Evolutionary conservation across 169 alveolate genomes (phyloP).

Genomic region (Plasmodium blacklocki): DNA sequence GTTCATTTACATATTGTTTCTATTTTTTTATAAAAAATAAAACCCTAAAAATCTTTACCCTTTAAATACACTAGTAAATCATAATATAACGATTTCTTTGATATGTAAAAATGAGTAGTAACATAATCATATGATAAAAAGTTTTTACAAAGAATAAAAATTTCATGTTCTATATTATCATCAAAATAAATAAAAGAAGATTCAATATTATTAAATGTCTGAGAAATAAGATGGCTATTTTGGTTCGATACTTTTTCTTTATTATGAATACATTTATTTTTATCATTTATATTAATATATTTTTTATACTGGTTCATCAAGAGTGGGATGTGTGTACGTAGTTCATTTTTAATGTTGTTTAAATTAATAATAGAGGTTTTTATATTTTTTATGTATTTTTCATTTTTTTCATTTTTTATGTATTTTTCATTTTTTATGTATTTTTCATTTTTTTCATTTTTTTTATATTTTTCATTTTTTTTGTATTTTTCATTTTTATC

Average conservation of each 20-base stretch:
- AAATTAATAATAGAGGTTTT: neutral
- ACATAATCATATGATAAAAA: constrained; percentile 43
- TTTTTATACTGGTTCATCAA: neutral
- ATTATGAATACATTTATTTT: neutral
- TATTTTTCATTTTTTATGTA: neutral
- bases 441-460: neutral
- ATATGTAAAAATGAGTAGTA: neutral
- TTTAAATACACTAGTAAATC: constrained; percentile 6
- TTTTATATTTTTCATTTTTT: neutral
- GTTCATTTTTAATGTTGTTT: neutral
- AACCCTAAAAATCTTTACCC: no score
- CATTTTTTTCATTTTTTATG: neutral
- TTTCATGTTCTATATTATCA: neutral
- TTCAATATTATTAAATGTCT: no score
- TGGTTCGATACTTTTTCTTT: neutral
- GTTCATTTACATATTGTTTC: no score
- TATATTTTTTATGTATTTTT: neutral
- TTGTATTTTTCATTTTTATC: neutral
- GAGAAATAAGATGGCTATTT: no score
- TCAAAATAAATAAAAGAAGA: constrained; percentile 14
- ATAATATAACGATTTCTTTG: constrained; percentile 38
- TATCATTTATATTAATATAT: neutral
- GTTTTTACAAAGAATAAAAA: constrained; percentile 24
- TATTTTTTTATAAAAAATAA: no score
- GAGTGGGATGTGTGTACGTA: neutral